Base-by-base conservation (phyloP, 202 grass and related monocot species). In the Schoenoplectus tabernaemontani region DNA sequence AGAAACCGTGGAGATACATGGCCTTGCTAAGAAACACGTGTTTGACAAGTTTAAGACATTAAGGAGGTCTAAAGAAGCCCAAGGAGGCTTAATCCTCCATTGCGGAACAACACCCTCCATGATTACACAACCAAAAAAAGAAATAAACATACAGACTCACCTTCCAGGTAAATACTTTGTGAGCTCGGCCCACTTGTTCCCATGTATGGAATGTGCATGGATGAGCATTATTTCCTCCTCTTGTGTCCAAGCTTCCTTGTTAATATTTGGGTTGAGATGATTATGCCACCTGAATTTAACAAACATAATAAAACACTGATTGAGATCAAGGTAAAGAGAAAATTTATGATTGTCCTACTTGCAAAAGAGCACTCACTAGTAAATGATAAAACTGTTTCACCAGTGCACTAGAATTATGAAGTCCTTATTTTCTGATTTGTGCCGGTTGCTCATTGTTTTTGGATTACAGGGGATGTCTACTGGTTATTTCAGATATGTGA, bases 201-300 rank as follows among this genome's bases (percentile, higher is more conserved):
- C 96, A 64, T 91, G 90, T 44, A 95, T 92, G 53, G 44, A 57
- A 92, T 99, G 96, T 79, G 91, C 91, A 87, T 91, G 90, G 85
- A 99, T 95, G 43, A 99, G 86, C 77, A 78, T 88, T 81, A 99
- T 87, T 65, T 99, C 96, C 83, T 99, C 96, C 80, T 99, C 88
- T 87, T 99, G 91, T 7, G 90, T 99, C 96, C 96, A 99, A 58
- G 91, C 89, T 47, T 99, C 91, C 85, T 94, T 95, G 77, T 99
- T 99, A 87, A 99, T 99, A 72, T 77, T 72, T 79, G 96, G 96
- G 70, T 99, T 99, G 78, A 99, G 91, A 92, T 99, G 96, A 86
- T 99, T 95, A 78, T 99, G 86, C 96, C 96, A 99, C 82, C 96
- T 99, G 80, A 68, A 85, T 60, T 84, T 38, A 87, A 85, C 69